Conservation (phyloP, 345 rosid genomes). For the Corchorus capsularis region DNA sequence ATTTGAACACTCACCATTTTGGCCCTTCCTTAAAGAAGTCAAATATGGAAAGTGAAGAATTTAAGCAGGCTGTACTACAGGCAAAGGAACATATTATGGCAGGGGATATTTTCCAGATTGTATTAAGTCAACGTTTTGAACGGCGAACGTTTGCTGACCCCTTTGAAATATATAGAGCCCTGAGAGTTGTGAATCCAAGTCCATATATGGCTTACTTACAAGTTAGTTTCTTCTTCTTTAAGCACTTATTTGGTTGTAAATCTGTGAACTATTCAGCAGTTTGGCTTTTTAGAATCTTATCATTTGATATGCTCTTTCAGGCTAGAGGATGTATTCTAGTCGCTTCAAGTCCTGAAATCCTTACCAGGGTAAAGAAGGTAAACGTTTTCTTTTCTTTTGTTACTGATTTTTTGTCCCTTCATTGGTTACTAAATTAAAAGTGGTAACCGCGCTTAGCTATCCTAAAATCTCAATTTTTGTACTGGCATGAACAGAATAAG, state of each 20-base stretch:
- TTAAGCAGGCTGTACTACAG: slow-evolving; percentile 57
- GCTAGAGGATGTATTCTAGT: slow-evolving; percentile 87
- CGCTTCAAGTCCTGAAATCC: slow-evolving; percentile 95
- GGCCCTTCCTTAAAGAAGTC: slow-evolving; percentile 64
- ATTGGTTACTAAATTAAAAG: neutral
- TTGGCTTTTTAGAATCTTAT: slow-evolving; percentile 17
- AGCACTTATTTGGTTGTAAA: neutral
- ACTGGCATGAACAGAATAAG: slow-evolving; percentile 54
- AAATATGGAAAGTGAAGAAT: slow-evolving; percentile 69
- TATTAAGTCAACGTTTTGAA: slow-evolving; percentile 87
- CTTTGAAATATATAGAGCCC: slow-evolving; percentile 84
- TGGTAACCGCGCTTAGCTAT: neutral
- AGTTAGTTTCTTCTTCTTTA: slow-evolving; percentile 36
- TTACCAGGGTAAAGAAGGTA: slow-evolving; percentile 84
- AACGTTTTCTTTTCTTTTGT: neutral
- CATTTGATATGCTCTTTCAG: slow-evolving; percentile 32
- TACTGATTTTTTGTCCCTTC: neutral
- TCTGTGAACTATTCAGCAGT: slow-evolving; percentile 9
- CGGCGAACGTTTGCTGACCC: slow-evolving; percentile 89
- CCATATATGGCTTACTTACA: slow-evolving; percentile 91
- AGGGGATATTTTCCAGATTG: slow-evolving; percentile 88
- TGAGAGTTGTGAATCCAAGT: slow-evolving; percentile 90
- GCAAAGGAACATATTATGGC: slow-evolving; percentile 92
- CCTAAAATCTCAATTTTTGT: neutral
- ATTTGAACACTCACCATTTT: slow-evolving; percentile 55